phyloP scores from a whole-genome alignment of 306 rosid genomes.

The Prunus davidiana region DNA sequence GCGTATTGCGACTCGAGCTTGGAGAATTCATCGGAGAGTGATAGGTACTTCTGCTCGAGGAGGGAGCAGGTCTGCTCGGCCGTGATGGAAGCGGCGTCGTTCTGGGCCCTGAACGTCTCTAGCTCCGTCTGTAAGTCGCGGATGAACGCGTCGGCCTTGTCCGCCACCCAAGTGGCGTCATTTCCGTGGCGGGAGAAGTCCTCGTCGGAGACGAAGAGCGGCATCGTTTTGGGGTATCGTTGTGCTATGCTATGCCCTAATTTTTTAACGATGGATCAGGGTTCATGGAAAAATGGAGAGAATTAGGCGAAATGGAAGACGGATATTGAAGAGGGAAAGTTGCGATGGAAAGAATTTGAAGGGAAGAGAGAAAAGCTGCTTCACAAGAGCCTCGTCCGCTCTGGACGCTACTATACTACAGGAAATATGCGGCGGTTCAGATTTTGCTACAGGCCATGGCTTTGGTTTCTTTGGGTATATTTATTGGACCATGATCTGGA shows the following conservation, averaged over 20 bases:
- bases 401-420: background rate
- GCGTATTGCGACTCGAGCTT: constrained; percentile 56
- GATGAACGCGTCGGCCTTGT: constrained; percentile 80
- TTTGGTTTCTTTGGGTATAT: too few species aligned
- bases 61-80: constrained; percentile 95
- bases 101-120: constrained; percentile 72
- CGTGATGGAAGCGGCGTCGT: constrained; percentile 77
- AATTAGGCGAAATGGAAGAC: background rate
- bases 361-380: background rate
- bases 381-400: too few species aligned
- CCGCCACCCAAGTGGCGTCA: constrained; percentile 54
- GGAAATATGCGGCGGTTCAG: background rate
- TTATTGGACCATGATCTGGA: too few species aligned
- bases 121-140: constrained; percentile 67
- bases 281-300: background rate
- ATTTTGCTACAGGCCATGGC: background rate
- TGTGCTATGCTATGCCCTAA: background rate
- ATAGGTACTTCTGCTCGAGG: constrained; percentile 86
- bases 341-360: constrained; percentile 8
- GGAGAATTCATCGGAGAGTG: constrained; percentile 72
- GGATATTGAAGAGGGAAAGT: constrained; percentile 2
- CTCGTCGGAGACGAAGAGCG: constrained; percentile 75
- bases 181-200: constrained; percentile 64
- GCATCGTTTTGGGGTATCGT: constrained; percentile 7
- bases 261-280: background rate